Percentiles rank a stretch among this genome's conserved stretches.
Evolutionary conservation across 768 basidiomycete genomes (phyloP).

Genomic region (Aureoboletus auriporus): DNA sequence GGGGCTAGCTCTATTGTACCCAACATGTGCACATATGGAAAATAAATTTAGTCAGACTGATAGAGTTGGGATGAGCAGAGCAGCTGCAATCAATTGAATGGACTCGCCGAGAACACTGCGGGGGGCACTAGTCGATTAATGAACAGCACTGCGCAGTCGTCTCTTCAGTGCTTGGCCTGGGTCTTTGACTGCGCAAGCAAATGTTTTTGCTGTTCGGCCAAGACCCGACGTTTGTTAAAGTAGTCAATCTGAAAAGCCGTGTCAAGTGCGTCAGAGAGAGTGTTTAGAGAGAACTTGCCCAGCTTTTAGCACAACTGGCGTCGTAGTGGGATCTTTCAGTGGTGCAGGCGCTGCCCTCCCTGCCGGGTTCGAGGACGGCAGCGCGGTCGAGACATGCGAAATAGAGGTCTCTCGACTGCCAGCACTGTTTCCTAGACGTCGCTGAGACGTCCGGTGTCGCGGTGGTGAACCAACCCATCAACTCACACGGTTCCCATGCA

Average conservation of each 20-base stretch:
- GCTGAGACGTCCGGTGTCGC: constrained; percentile 44
- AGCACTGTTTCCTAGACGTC: constrained; percentile 76
- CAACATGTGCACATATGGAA: neutral
- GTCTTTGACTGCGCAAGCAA: constrained; percentile 47
- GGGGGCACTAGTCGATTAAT: neutral
- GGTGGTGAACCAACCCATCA: constrained; percentile 36
- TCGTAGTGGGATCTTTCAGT: constrained; percentile 59
- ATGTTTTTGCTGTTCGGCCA: constrained; percentile 76
- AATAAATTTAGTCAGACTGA: too few species aligned
- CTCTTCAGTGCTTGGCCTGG: constrained; percentile 36
- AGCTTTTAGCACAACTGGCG: constrained; percentile 78
- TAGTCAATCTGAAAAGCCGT: constrained; percentile 70
- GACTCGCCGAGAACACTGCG: neutral
- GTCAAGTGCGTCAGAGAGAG: constrained; percentile 1
- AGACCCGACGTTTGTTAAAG: constrained; percentile 86
- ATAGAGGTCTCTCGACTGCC: constrained; percentile 80
- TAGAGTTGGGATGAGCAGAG: too few species aligned
- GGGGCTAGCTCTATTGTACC: neutral
- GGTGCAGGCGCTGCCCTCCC: constrained; percentile 59
- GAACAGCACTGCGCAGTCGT: constrained; percentile 9
- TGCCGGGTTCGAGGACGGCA: constrained; percentile 70
- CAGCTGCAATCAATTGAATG: neutral
- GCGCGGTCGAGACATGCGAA: constrained; percentile 77
- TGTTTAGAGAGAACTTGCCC: constrained; percentile 52
- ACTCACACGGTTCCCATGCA: constrained; percentile 21